Conservation (phyloP, 306 rosid species). For the Pyrus bretschneideri region DNA sequence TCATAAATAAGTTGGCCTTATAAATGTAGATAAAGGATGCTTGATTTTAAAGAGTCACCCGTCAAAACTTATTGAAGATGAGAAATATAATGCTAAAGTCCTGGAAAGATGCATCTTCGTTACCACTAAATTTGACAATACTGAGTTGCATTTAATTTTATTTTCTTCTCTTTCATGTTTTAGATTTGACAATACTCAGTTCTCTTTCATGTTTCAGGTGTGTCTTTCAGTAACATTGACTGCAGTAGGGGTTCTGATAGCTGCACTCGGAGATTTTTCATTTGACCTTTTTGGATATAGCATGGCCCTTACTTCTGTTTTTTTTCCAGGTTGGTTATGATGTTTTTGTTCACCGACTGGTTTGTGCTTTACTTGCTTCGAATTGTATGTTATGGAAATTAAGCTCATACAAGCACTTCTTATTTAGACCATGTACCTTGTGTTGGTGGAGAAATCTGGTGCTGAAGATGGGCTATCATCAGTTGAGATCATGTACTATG, state of each 20-base stretch:
- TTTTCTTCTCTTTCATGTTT: slow-evolving; percentile 21
- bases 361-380: neutral
- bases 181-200: neutral
- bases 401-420: slow-evolving; percentile 24
- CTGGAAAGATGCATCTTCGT: slow-evolving; percentile 2
- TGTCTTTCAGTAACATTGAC: slow-evolving; percentile 65
- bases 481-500: slow-evolving; percentile 86
- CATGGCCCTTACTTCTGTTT: slow-evolving; percentile 90
- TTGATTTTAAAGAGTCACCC: neutral
- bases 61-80: neutral
- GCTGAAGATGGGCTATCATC: slow-evolving; percentile 94
- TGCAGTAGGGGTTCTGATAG: slow-evolving; percentile 85
- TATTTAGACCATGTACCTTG: slow-evolving; percentile 92
- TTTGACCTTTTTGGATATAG: slow-evolving; percentile 85
- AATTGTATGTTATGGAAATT: neutral
- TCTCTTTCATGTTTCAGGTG: slow-evolving; percentile 55
- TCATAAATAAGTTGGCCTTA: neutral
- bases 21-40: neutral
- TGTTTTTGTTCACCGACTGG: slow-evolving; percentile 4
- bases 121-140: slow-evolving; percentile 6
- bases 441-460: slow-evolving; percentile 90
- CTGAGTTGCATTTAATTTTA: neutral
- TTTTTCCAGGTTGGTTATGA: slow-evolving; percentile 66
- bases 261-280: slow-evolving; percentile 89
- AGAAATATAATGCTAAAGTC: neutral